Base-by-base conservation (phyloP, 2,329 filamentous ascomycete genomes). In the Talaromyces sp. region DNA sequence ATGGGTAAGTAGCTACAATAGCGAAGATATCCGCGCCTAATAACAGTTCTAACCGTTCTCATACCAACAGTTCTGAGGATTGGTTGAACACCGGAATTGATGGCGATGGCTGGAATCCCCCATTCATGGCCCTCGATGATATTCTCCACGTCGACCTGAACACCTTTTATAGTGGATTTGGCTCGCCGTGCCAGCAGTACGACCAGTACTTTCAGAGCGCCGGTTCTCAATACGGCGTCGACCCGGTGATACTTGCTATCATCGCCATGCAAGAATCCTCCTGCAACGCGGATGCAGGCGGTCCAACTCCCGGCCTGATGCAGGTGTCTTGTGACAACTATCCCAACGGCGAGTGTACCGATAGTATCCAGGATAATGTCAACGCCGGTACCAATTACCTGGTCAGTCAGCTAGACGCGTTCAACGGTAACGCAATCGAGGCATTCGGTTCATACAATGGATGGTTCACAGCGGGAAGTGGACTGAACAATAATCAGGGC, bases 261-360 rank as follows among this genome's bases (percentile, higher is more conserved):
- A 69, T 76, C 56, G 73, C 74, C 28, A 74, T 75, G 71, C 74
- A 75, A 60, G 74, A 76, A 65, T 74, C 72, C 6, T 73, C 69
- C 18, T 77, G 74, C 69, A 73, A 75, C 60, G 71, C 73, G 31
- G 64, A 73, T 55, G 72, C 68, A 1, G 72, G 72, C n/a, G 71
- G 71, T 0, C 68, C 70, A 2, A 76, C 74, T 5, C 73, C 74
- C 0, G 74, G 75, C 5, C 65, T 76, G 25, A 76, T 75, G 72
- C 74, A 75, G 65, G 74, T 75, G 21, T 70, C 69, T n/a, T 72
- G 73, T 50, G 67, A 61, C 25, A 76, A 76, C 65, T 76, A 74
- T 66, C 74, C 71, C 16, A 71, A 72, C 56, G 74, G 72, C 9
- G 31, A 67, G 50, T 76, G 75, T 67, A 71, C 72, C 56, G 69